Base-by-base conservation (phyloP, 129 eudicot species). In the Centrapalus pauciflorus region DNA sequence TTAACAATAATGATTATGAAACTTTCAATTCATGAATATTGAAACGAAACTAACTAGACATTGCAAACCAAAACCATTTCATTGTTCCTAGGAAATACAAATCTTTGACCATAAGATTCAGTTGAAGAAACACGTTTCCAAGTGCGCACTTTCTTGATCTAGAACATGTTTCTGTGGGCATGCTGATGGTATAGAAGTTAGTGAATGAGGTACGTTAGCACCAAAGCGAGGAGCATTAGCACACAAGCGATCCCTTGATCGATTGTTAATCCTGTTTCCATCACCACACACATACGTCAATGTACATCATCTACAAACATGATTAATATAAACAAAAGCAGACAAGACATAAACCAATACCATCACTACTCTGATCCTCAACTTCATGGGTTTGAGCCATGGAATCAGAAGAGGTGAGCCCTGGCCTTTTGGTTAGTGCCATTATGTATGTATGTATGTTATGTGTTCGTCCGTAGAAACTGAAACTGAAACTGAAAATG, bases 161-260 rank as follows among this genome's bases (percentile, higher is more conserved):
- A 60, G 68, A 41, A 30, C 11, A 19, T 13, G 24, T 64, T 7
- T 50, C 23, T 16, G 17, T 10, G 6, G 49, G 79, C 68, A 56
- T 50, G 66, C 21, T 25, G 70, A 27, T 30, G 54, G 54, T 48
- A n/a, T n/a, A 29, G 38, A 57, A 32, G 26, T 16, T 67, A 88
- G 55, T 88, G 96, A 74, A 88, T 80, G 71, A 88, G 80, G 70
- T 84, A 88, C 14, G 91, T 88, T 50, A 88, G 73, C 51, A 65
- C 80, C 88, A 88, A 76, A 46, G 96, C 96, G 68, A 88, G 32
- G 76, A 88, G 57, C 96, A 88, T 88, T 23, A 88, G 81, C 57
- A 80, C 75, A 27, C 82, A 88, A 35, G 91, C 96, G 51, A 88
- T 68, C 68, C 88, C 88, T 80, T 88, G 96, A 79, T 88, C 96